These are phyloP conservation scores for Tulasnella sp. DNA, from an alignment of 768 basidiomycete genomes.

Conservation along the genomic window DNA sequence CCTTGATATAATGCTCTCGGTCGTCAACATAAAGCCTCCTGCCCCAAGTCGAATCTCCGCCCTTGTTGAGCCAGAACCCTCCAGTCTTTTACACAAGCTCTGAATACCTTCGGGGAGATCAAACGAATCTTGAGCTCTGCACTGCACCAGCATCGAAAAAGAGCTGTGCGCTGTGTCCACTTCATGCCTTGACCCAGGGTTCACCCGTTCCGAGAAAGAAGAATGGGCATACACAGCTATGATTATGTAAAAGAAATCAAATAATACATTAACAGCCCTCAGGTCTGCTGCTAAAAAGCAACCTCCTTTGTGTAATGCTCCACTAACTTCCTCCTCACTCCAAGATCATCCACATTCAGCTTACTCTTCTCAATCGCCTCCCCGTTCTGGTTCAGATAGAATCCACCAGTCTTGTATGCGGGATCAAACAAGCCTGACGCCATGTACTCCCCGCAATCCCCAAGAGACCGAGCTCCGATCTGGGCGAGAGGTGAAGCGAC, in stretches of 20 bases:
- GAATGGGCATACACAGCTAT: not conserved
- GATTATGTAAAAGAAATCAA: not conserved
- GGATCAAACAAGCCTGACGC: not conserved
- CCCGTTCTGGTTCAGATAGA: slow-evolving; percentile 32
- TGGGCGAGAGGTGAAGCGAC: not conserved
- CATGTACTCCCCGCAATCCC: slow-evolving; percentile 25
- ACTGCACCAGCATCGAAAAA: too few species aligned
- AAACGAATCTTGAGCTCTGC: too few species aligned
- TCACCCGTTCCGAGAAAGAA: not conserved
- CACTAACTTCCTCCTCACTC: not conserved
- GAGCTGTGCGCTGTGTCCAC: too few species aligned
- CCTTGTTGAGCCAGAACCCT: too few species aligned
- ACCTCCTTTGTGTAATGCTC: slow-evolving; percentile 17
- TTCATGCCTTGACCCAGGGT: too few species aligned
- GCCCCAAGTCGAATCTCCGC: too few species aligned
- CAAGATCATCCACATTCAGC: slow-evolving; percentile 6
- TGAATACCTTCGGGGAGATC: too few species aligned
- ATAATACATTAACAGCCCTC: too few species aligned
- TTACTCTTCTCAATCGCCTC: not conserved
- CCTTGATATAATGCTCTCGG: too few species aligned
- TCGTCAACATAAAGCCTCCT: too few species aligned
- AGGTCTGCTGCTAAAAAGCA: not conserved
- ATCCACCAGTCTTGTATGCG: slow-evolving; percentile 26
- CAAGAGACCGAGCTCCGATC: not conserved
- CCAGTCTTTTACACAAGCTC: too few species aligned